Evolutionary conservation across 2,329 filamentous ascomycete species (phyloP).

Genomic region (Fusarium mexicanum): DNA sequence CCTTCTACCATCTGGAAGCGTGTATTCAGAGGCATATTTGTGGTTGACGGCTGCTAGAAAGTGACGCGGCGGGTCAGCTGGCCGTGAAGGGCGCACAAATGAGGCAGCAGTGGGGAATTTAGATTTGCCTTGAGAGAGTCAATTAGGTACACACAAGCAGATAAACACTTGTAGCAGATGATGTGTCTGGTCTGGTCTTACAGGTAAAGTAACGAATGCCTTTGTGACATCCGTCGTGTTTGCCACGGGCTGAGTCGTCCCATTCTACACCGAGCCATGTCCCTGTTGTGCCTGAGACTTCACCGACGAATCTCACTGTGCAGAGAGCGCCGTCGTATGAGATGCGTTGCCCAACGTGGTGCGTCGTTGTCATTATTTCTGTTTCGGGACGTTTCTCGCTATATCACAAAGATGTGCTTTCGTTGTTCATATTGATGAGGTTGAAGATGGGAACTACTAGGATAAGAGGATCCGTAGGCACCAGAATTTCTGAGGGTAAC

Average conservation of each 20-base stretch:
- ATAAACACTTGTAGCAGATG: background rate
- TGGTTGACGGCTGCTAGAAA: constrained; percentile 82
- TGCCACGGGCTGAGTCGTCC: constrained; percentile 87
- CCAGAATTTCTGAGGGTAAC: constrained; percentile 26
- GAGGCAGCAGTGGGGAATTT: constrained; percentile 78
- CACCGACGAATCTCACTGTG: constrained; percentile 85
- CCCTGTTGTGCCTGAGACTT: constrained; percentile 78
- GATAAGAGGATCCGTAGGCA: constrained; percentile 8
- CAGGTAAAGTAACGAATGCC: constrained; percentile 85
- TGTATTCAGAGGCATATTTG: constrained; percentile 79
- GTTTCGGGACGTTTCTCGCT: background rate
- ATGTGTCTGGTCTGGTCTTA: constrained; percentile 51
- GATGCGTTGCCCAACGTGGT: constrained; percentile 75
- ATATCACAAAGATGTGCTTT: background rate
- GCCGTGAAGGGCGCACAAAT: constrained; percentile 83
- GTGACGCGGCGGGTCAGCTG: constrained; percentile 71
- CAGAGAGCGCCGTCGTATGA: constrained; percentile 82
- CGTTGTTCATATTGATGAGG: background rate
- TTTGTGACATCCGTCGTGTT: constrained; percentile 87
- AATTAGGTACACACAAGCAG: background rate
- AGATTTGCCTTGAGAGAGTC: constrained; percentile 60
- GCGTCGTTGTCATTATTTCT: constrained; percentile 50
- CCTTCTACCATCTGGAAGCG: constrained; percentile 49
- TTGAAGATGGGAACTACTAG: background rate
- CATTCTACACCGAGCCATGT: constrained; percentile 96